Conservation (phyloP, 1,284 basidiomycete genomes). For the Rhodotorula sp. region DNA sequence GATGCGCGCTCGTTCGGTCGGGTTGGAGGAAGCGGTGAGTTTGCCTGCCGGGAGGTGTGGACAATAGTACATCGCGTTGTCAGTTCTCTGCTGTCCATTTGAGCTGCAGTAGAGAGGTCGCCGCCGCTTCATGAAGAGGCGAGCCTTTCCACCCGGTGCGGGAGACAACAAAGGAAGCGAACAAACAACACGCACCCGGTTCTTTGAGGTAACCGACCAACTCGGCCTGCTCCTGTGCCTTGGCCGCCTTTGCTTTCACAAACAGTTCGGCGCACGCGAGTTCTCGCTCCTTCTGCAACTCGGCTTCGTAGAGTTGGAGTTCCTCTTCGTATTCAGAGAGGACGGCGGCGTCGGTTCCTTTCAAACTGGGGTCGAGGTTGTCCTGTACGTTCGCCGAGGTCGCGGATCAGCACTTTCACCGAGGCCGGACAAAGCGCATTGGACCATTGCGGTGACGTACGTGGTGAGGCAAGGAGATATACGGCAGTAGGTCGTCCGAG, state of each 20-base stretch:
- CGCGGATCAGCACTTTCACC: no score
- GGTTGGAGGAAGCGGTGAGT: constrained; percentile 9
- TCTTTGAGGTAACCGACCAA: constrained; percentile 29
- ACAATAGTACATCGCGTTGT: not conserved
- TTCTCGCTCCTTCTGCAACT: constrained; percentile 33
- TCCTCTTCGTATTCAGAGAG: constrained; percentile 41
- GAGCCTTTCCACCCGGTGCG: not conserved
- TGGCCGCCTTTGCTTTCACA: constrained; percentile 18
- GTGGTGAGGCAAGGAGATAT: constrained; percentile 40
- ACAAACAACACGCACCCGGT: constrained; percentile 20
- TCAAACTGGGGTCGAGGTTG: constrained; percentile 23
- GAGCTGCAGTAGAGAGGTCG: no score
- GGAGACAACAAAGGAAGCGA: not conserved
- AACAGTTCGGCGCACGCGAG: constrained; percentile 31
- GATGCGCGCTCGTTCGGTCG: constrained; percentile 7
- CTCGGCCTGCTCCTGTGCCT: constrained; percentile 16
- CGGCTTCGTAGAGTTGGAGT: constrained; percentile 33
- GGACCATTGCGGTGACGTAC: not conserved
- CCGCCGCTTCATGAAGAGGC: not conserved
- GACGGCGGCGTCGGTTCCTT: constrained; percentile 21
- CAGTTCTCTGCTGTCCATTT: not conserved
- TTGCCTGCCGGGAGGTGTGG: constrained; percentile 2
- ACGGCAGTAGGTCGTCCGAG: constrained; percentile 35
- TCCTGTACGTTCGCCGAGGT: constrained; percentile 15
- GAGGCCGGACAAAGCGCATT: no score